Percentiles rank a stretch among this genome's conserved stretches.
Evolutionary conservation across 2,329 filamentous ascomycete genomes (phyloP).

Genomic region (Rhytidhysteron rufulum): DNA sequence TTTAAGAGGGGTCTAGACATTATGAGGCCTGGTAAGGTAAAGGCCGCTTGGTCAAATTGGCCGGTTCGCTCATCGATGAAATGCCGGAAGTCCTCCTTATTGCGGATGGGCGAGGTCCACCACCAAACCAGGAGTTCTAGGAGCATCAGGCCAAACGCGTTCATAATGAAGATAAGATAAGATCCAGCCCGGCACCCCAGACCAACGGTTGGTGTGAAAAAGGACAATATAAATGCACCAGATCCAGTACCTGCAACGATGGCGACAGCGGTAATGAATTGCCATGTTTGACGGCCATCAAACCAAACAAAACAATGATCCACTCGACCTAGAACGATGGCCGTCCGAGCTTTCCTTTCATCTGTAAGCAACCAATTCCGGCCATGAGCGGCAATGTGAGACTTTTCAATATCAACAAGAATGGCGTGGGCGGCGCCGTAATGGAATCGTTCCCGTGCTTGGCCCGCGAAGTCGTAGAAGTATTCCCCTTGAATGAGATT

Average conservation of each 20-base stretch:
- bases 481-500: conserved; percentile 25
- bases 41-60: conserved; percentile 7
- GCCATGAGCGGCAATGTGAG: conserved; percentile 36
- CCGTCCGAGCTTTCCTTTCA: conserved; percentile 24
- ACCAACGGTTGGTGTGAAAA: conserved; percentile 45
- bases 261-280: conserved; percentile 33
- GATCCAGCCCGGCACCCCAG: conserved; percentile 36
- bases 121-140: conserved; percentile 38
- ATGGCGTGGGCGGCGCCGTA: conserved; percentile 43
- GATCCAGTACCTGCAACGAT: conserved; percentile 35
- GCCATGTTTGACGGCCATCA: conserved; percentile 42
- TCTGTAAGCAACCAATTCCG: conserved; percentile 38
- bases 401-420: conserved; percentile 38
- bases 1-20: conserved; percentile 2
- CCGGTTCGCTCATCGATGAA: conserved; percentile 9
- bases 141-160: conserved; percentile 31
- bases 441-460: conserved; percentile 33
- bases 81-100: conserved; percentile 4
- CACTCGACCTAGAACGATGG: conserved; percentile 31
- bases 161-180: conserved; percentile 40
- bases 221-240: conserved; percentile 41
- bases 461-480: conserved; percentile 39
- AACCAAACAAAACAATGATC: conserved; percentile 39
- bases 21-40: conserved; percentile 4
- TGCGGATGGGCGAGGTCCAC: conserved; percentile 16